These are phyloP conservation scores for Diaporthe sp. DNA, from an alignment of 2,329 filamentous ascomycete species.

Conservation along the genomic window DNA sequence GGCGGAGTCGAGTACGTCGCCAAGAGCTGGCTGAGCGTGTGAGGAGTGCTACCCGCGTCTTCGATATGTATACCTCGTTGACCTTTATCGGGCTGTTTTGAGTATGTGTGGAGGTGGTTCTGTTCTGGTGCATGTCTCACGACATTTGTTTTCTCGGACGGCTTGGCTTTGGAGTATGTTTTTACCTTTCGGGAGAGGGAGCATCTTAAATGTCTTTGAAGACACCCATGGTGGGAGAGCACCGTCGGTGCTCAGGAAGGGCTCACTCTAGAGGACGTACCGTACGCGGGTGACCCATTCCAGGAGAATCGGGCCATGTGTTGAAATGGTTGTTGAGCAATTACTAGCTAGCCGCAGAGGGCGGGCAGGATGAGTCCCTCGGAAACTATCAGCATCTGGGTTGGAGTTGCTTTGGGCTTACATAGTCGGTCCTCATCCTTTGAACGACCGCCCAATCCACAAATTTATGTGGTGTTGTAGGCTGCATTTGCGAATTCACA, in stretches of 20 bases:
- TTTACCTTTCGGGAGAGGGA: background rate
- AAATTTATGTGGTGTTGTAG: background rate
- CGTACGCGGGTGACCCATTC: conserved; percentile 16
- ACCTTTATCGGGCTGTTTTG: background rate
- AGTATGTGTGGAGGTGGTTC: background rate
- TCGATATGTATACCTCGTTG: background rate
- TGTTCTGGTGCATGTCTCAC: conserved; percentile 14
- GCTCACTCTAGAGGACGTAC: conserved; percentile 10
- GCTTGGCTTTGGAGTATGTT: conserved; percentile 15
- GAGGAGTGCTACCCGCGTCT: conserved; percentile 3
- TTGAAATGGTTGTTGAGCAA: background rate
- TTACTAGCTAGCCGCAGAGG: background rate
- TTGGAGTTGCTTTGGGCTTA: conserved; percentile 22
- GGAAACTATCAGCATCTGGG: conserved; percentile 11
- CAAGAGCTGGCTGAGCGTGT: conserved; percentile 49
- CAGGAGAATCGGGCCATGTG: conserved; percentile 27
- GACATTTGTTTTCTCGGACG: background rate
- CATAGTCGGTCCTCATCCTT: conserved; percentile 8
- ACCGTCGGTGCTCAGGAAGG: background rate
- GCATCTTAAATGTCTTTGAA: background rate
- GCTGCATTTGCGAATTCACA: background rate
- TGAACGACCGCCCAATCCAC: background rate
- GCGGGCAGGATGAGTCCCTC: background rate
- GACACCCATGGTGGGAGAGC: background rate
- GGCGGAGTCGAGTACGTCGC: conserved; percentile 51